A percentile compares a stretch with the other conserved stretches of the same genome.
Evolutionary conservation across 2,329 filamentous ascomycete genomes (phyloP).

Genomic region (Juglanconis sp.): DNA sequence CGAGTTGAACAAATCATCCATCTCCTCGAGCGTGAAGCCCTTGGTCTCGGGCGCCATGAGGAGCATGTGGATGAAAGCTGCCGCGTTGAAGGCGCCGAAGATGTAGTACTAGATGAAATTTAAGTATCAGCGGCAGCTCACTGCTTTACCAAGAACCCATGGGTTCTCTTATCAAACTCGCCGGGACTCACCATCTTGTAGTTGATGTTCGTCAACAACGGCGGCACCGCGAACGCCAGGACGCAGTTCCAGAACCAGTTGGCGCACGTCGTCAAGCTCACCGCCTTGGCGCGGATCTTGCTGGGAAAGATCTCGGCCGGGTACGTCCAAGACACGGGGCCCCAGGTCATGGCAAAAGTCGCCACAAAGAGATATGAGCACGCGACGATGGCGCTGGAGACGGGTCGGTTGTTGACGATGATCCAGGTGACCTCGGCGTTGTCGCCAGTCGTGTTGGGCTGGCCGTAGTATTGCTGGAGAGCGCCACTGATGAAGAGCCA

Average conservation of each 20-base stretch:
- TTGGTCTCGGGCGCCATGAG: conserved; percentile 63
- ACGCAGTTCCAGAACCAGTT: conserved; percentile 50
- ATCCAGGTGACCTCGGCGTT: conserved; percentile 56
- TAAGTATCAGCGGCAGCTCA: too few relatives aligned
- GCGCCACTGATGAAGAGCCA: conserved; percentile 61
- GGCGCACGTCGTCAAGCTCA: conserved; percentile 38
- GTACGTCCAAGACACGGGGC: conserved; percentile 49
- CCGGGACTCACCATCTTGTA: conserved; percentile 40
- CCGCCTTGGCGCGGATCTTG: conserved; percentile 42
- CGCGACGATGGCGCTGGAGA: conserved; percentile 63
- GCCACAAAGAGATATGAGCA: conserved; percentile 73
- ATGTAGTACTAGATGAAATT: conserved; percentile 55
- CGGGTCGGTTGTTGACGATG: conserved; percentile 45
- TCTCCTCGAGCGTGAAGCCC: conserved; percentile 73
- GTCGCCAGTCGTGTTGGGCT: conserved; percentile 37
- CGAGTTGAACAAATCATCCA: conserved; percentile 68
- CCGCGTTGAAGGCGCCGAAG: conserved; percentile 69
- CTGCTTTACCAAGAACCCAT: too few relatives aligned
- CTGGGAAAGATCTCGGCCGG: conserved; percentile 44
- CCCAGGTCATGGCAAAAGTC: conserved; percentile 57
- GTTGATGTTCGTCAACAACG: conserved; percentile 48
- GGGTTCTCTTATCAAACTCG: too few relatives aligned
- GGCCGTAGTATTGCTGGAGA: conserved; percentile 59
- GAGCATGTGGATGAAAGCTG: conserved; percentile 66
- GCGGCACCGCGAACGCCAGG: conserved; percentile 51